Percentiles rank a stretch among this genome's conserved stretches.
Conservation (phyloP, 805 yeast genomes). For the Saccharomycopsis sp. region DNA sequence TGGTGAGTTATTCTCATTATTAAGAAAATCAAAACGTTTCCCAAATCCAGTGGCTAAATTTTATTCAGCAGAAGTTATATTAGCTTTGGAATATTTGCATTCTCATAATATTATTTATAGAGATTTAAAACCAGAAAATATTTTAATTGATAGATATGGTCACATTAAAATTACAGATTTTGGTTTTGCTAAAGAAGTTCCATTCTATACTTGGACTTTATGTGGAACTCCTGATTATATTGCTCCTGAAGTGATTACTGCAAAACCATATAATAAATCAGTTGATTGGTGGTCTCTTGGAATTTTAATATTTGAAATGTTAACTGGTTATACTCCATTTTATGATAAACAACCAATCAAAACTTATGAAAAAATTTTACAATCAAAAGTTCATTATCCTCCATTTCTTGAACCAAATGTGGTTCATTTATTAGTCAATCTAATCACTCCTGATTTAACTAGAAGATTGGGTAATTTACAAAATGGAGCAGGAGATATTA, state of each 20-base stretch:
- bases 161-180: conserved; percentile 89
- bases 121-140: conserved; percentile 90
- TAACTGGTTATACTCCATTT: conserved; percentile 91
- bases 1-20: conserved; percentile 79
- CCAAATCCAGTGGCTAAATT: conserved; percentile 96
- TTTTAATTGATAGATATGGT: conserved; percentile 77
- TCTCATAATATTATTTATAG: conserved; percentile 79
- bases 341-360: conserved; percentile 90
- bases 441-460: conserved; percentile 78
- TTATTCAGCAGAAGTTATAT: conserved; percentile 82
- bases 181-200: conserved; percentile 91
- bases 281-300: conserved; percentile 99
- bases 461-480: conserved; percentile 77
- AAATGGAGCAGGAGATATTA: conserved; percentile 77
- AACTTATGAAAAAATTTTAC: conserved; percentile 84
- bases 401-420: conserved; percentile 68
- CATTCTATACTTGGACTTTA: conserved; percentile 83
- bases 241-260: conserved; percentile 91
- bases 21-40: conserved; percentile 81
- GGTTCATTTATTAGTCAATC: conserved; percentile 55
- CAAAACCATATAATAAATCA: conserved; percentile 88
- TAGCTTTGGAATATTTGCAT: conserved; percentile 85
- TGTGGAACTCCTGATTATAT: conserved; percentile 96
- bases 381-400: conserved; percentile 72
- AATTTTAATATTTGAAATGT: conserved; percentile 84